Percentiles rank a stretch among this genome's conserved stretches.
phyloP scores from a whole-genome alignment of 116 monocot genomes.

The Papilionanthe hybrid region DNA sequence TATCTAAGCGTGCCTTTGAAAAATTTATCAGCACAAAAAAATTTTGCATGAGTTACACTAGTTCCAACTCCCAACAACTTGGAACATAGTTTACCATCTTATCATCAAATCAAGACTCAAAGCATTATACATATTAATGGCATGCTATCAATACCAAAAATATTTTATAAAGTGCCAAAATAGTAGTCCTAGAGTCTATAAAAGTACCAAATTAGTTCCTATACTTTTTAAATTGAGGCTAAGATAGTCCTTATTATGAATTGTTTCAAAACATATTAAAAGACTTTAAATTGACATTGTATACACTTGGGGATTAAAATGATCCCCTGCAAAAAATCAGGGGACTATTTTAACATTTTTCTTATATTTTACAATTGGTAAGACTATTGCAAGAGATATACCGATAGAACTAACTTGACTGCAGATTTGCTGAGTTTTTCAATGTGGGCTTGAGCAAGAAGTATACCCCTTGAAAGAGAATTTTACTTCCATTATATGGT shows the following conservation, averaged over 20 bases:
- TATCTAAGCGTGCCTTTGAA: not conserved
- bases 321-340: too few species aligned
- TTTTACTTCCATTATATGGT: not conserved
- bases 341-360: too few species aligned
- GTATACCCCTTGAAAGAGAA: not conserved
- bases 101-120: too few species aligned
- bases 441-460: not conserved
- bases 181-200: too few species aligned
- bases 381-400: not conserved
- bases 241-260: too few species aligned
- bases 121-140: not conserved
- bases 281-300: too few species aligned
- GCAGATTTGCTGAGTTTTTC: not conserved
- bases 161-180: not conserved
- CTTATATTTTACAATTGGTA: not conserved
- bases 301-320: too few species aligned
- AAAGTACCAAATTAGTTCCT: too few species aligned
- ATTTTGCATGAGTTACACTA: not conserved
- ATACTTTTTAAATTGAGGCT: too few species aligned
- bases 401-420: not conserved
- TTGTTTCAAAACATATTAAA: too few species aligned
- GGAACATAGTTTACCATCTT: too few species aligned
- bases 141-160: not conserved
- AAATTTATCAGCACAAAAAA: not conserved
- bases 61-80: not conserved